Conservation (phyloP, 2,329 filamentous ascomycete genomes). For the Cyphellophora attinorum region DNA sequence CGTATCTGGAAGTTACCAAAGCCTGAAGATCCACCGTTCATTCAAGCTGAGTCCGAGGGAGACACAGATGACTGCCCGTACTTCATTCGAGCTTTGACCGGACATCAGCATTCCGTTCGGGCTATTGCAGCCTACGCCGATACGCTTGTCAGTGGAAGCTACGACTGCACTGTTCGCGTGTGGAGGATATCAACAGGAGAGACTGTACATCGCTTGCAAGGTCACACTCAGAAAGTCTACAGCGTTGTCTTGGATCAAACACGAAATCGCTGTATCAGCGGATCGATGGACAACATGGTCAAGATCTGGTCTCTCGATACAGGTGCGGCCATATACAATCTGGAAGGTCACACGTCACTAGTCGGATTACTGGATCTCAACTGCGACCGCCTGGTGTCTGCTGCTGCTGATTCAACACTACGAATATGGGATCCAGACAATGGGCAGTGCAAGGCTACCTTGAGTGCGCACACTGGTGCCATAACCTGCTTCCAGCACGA, state of each 20-base stretch:
- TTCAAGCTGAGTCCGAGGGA: conserved; percentile 66
- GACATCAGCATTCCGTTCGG: conserved; percentile 87
- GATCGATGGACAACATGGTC: conserved; percentile 95
- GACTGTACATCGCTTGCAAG: conserved; percentile 69
- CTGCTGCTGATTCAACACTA: conserved; percentile 87
- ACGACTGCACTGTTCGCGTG: conserved; percentile 88
- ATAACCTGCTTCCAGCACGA: conserved; percentile 99
- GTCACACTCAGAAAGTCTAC: conserved; percentile 90
- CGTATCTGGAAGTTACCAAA: conserved; percentile 90
- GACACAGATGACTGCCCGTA: conserved; percentile 77
- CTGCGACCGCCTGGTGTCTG: conserved; percentile 83
- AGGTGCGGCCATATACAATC: conserved; percentile 72
- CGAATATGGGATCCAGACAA: conserved; percentile 95
- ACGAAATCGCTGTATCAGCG: conserved; percentile 91
- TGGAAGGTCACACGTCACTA: conserved; percentile 86
- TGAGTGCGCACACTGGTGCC: conserved; percentile 89
- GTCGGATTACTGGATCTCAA: conserved; percentile 86
- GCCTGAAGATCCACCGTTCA: conserved; percentile 65
- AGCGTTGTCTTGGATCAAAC: conserved; percentile 89
- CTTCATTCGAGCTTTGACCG: conserved; percentile 76
- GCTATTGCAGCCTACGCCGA: conserved; percentile 93
- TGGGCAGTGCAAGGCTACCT: conserved; percentile 77
- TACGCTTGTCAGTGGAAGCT: conserved; percentile 93
- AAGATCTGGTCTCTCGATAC: conserved; percentile 95
- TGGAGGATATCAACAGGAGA: conserved; percentile 98